A percentile compares a stretch with the other conserved stretches of the same genome.
Conservation (phyloP, 148 eudicot genomes). For the Rhododendron molle region DNA sequence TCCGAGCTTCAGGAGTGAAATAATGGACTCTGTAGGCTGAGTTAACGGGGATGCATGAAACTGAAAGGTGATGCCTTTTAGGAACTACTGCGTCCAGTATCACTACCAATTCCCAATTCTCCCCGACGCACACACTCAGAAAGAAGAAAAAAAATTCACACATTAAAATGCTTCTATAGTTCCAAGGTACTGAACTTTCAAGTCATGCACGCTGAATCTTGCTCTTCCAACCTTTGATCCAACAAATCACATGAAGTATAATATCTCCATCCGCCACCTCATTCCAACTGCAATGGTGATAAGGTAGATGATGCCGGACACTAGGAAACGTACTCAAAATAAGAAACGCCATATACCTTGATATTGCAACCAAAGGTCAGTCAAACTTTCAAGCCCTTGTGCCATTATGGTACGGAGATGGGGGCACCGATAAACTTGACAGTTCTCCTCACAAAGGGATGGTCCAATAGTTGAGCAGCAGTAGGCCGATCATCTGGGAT, state of each 20-base stretch:
- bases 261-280: too few species aligned
- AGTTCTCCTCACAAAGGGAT: conserved; percentile 49
- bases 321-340: neutral
- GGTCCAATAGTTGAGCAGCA: conserved; percentile 41
- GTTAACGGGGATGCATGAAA: neutral
- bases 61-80: neutral
- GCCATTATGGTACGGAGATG: conserved; percentile 28
- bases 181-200: neutral
- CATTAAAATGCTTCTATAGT: neutral
- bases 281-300: neutral
- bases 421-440: conserved; percentile 22
- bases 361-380: neutral
- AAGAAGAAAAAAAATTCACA: neutral
- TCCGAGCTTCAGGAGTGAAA: neutral
- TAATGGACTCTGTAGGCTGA: neutral
- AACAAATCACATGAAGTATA: neutral
- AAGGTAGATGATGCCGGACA: neutral
- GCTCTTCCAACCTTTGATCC: neutral
- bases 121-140: neutral
- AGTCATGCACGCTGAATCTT: neutral
- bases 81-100: neutral
- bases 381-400: neutral
- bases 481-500: conserved; percentile 40
- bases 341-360: too few species aligned
- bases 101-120: neutral